A percentile compares a stretch with the other conserved stretches of the same genome.
phyloP scores from a whole-genome alignment of 2,329 filamentous ascomycete species.

The Penicillium brevicompactum region DNA sequence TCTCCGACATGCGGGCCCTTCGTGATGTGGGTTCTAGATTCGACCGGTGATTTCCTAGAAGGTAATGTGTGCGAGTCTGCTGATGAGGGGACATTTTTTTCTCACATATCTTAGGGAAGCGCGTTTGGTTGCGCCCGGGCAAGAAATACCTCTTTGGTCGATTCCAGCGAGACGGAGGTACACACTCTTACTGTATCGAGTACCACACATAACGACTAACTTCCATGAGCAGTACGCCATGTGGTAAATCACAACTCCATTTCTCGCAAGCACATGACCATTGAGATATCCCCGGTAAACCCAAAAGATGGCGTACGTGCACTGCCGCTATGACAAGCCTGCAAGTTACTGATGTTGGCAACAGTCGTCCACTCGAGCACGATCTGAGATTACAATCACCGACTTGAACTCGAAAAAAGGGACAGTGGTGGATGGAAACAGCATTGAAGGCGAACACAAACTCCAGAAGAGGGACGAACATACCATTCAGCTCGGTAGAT shows the following conservation, averaged over 20 bases:
- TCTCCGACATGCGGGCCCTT: constrained; percentile 10
- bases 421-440: constrained; percentile 73
- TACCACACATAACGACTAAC: not conserved
- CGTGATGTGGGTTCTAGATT: constrained; percentile 67
- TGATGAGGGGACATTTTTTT: not conserved
- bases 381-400: constrained; percentile 71
- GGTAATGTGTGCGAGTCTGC: constrained; percentile 47
- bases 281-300: constrained; percentile 68
- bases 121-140: constrained; percentile 82
- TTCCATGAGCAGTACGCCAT: constrained; percentile 57
- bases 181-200: constrained; percentile 3
- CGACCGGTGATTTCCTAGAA: constrained; percentile 50
- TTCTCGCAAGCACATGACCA: constrained; percentile 82
- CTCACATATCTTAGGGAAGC: constrained; percentile 57
- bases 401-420: constrained; percentile 85
- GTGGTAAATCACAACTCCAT: constrained; percentile 79
- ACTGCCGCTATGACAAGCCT: not conserved
- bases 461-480: constrained; percentile 60
- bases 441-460: constrained; percentile 64
- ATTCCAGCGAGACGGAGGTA: constrained; percentile 65
- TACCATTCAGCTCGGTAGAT: constrained; percentile 71
- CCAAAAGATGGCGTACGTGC: constrained; percentile 66
- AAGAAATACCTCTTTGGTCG: constrained; percentile 85
- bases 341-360: constrained; percentile 14
- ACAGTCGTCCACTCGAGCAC: constrained; percentile 63